phyloP scores from a whole-genome alignment of 2,329 filamentous ascomycete species.

The Helotiales sp. region DNA sequence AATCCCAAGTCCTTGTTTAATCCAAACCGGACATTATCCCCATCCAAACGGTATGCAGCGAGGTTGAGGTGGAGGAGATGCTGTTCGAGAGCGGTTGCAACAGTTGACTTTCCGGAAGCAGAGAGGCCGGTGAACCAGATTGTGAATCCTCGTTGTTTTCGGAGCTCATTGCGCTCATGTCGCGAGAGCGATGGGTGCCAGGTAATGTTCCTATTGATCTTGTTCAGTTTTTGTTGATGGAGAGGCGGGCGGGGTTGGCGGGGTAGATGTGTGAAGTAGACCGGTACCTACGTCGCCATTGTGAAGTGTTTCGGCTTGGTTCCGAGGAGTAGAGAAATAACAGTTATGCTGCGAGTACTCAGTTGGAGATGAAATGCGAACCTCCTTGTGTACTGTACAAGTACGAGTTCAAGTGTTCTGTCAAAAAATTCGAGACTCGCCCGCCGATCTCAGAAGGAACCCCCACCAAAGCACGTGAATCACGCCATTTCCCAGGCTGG shows the following conservation, averaged over 20 bases:
- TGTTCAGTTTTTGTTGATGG: conserved; percentile 21
- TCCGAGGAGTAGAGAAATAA: too few species aligned
- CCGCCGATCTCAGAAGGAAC: neutral
- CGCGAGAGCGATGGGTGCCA: conserved; percentile 82
- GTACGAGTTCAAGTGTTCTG: too few species aligned
- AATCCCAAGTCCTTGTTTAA: conserved; percentile 98
- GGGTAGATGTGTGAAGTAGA: conserved; percentile 25
- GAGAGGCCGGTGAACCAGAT: conserved; percentile 98
- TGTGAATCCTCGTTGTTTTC: conserved; percentile 88
- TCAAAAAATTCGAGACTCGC: neutral
- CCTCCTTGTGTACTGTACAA: neutral
- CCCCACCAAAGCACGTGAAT: conserved; percentile 12
- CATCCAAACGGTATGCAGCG: conserved; percentile 90
- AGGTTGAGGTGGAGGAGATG: conserved; percentile 87
- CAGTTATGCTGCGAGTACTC: too few species aligned
- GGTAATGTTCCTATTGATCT: conserved; percentile 75
- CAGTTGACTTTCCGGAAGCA: conserved; percentile 95
- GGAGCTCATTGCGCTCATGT: conserved; percentile 73
- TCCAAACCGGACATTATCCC: conserved; percentile 97
- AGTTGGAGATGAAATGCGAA: neutral
- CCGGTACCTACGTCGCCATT: conserved; percentile 39
- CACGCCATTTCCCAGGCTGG: neutral
- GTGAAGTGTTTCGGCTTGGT: neutral
- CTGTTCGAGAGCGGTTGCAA: conserved; percentile 95
- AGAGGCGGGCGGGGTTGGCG: conserved; percentile 35